A percentile compares a stretch with the other conserved stretches of the same genome.
phyloP scores from a whole-genome alignment of 352 stramenopile species.

The Phytophthora colocasiae region DNA sequence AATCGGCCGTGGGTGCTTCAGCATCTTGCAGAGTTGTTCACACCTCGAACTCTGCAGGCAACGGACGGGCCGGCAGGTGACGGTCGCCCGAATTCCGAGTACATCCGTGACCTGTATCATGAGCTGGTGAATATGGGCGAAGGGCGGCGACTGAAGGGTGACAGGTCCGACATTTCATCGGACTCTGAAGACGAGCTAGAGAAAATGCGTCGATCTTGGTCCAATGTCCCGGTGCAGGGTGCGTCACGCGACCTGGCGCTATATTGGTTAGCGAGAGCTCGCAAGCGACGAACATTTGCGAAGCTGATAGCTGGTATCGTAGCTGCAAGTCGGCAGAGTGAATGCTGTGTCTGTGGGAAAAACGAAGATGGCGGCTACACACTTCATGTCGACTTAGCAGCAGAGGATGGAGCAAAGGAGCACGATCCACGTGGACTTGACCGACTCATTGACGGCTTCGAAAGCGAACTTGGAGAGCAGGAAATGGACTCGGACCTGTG shows the following conservation, averaged over 20 bases:
- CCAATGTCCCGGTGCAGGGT: conserved; percentile 83
- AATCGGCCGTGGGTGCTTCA: conserved; percentile 98
- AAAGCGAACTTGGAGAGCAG: conserved; percentile 80
- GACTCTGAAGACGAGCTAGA: conserved; percentile 94
- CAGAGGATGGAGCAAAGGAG: conserved; percentile 59
- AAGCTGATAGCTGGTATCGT: conserved; percentile 90
- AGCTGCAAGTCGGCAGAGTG: conserved; percentile 79
- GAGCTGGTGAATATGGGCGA: conserved; percentile 95
- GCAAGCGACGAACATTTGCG: conserved; percentile 92
- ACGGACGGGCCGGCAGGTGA: conserved; percentile 39
- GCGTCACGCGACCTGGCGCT: conserved; percentile 89
- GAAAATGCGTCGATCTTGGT: conserved; percentile 88
- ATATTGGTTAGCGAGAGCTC: conserved; percentile 93
- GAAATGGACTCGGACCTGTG: conserved; percentile 94
- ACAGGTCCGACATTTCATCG: conserved; percentile 93
- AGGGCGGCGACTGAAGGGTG: conserved; percentile 83
- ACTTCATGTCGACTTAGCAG: conserved; percentile 87
- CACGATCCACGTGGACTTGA: conserved; percentile 84
- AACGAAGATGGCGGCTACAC: conserved; percentile 61
- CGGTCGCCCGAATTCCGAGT: conserved; percentile 89
- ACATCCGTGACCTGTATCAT: conserved; percentile 96
- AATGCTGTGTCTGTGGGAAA: conserved; percentile 88
- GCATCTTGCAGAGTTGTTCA: conserved; percentile 96
- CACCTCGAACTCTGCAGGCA: conserved; percentile 88
- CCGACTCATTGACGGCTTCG: conserved; percentile 77